phyloP scores from a whole-genome alignment of 805 yeast species.

The Cephaloascus fragrans region DNA sequence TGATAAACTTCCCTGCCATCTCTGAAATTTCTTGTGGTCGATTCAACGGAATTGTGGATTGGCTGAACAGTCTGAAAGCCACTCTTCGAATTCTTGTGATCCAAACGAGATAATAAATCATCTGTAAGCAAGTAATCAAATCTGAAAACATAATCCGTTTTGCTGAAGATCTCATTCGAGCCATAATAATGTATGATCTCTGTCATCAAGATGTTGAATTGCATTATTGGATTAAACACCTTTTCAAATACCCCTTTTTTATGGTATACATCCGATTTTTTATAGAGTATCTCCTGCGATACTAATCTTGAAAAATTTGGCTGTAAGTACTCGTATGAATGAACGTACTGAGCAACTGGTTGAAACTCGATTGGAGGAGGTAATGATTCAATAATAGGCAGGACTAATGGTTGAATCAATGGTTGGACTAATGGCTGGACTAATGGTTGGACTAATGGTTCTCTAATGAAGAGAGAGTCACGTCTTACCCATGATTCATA shows the following conservation, averaged over 20 bases:
- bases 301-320: not conserved
- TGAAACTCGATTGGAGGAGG: too few relatives aligned
- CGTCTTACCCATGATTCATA: conserved; percentile 1
- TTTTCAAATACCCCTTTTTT: not conserved
- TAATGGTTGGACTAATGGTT: too few relatives aligned
- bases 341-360: not conserved
- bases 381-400: not conserved
- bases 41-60: not conserved
- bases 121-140: not conserved
- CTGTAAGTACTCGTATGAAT: not conserved
- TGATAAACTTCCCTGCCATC: not conserved
- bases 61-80: not conserved
- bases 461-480: too few relatives aligned
- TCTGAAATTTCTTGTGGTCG: not conserved
- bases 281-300: not conserved
- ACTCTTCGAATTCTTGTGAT: not conserved
- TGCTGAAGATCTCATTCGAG: not conserved
- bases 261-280: not conserved
- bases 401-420: not conserved
- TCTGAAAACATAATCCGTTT: not conserved
- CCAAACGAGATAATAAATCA: not conserved
- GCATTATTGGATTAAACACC: not conserved
- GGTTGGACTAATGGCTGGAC: not conserved
- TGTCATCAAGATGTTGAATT: not conserved
- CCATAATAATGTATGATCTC: not conserved